A percentile compares a stretch with the other conserved stretches of the same genome.
Conservation (phyloP, 2,329 filamentous ascomycete genomes). For the Colletotrichum horii region DNA sequence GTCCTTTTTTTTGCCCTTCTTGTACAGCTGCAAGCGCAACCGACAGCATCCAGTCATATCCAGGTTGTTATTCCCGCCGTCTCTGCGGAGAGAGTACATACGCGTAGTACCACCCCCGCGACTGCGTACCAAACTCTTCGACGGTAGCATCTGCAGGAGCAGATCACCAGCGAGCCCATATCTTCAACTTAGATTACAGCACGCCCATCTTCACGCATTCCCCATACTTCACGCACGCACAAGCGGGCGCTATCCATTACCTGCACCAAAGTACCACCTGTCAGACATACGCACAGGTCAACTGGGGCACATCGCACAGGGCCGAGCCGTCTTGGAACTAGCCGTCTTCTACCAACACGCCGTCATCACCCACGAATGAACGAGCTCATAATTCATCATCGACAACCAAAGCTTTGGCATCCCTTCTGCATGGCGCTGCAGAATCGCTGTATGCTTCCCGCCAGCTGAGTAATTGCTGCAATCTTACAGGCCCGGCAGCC, state of each 20-base stretch:
- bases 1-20: not conserved
- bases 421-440: conserved; percentile 9
- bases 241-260: not conserved
- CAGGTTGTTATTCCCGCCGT: not conserved
- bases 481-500: conserved; percentile 26
- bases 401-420: conserved; percentile 7
- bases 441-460: not conserved
- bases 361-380: conserved; percentile 22
- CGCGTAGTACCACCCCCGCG: not conserved
- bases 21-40: not conserved
- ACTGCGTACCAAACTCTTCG: not conserved
- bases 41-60: not conserved
- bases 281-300: conserved; percentile 16
- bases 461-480: conserved; percentile 30
- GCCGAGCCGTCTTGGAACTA: conserved; percentile 11
- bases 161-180: not conserved
- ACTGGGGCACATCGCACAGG: conserved; percentile 8
- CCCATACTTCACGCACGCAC: not conserved
- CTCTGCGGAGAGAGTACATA: not conserved
- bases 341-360: conserved; percentile 4
- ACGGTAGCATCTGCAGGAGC: not conserved
- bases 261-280: not conserved
- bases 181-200: not conserved
- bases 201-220: not conserved
- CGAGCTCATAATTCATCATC: conserved; percentile 23